A percentile compares a stretch with the other conserved stretches of the same genome.
Conservation (phyloP, 1,139 yeast species). For the Dujonia santamariae region DNA sequence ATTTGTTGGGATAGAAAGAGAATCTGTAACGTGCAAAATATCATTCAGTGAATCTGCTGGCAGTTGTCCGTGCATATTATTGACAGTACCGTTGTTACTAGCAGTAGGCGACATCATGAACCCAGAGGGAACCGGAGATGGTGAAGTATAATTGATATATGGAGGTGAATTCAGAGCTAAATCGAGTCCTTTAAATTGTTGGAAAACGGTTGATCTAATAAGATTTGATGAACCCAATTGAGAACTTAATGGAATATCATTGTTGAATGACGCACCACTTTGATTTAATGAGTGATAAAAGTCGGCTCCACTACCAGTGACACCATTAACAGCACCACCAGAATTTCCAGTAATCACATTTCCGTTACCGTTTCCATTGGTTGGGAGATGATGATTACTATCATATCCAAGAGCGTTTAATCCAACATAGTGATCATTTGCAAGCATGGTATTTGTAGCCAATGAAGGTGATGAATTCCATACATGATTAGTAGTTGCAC, state of each 20-base stretch:
- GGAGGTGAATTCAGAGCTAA: constrained; percentile 6
- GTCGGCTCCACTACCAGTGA: constrained; percentile 5
- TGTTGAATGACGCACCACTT: constrained; percentile 8
- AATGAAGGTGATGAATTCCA: constrained; percentile 4
- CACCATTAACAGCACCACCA: background rate
- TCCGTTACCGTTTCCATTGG: background rate
- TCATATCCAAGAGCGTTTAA: constrained; percentile 7
- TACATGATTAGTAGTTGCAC: constrained; percentile 4
- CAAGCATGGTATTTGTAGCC: constrained; percentile 1
- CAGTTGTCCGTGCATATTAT: constrained; percentile 5
- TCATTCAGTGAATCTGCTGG: constrained; percentile 6
- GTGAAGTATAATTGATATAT: constrained; percentile 4
- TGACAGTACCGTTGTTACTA: background rate
- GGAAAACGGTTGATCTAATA: constrained; percentile 6
- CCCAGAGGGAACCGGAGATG: constrained; percentile 6
- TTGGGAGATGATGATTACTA: constrained; percentile 5
- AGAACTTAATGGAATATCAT: constrained; percentile 4
- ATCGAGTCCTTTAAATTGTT: constrained; percentile 8
- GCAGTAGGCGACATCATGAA: constrained; percentile 5
- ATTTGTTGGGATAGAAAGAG: constrained; percentile 3
- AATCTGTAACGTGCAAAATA: constrained; percentile 4
- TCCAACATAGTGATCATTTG: constrained; percentile 3
- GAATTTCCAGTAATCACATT: background rate
- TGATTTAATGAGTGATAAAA: constrained; percentile 8
- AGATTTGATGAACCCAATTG: constrained; percentile 6